Base-by-base conservation (phyloP, 2,329 filamentous ascomycete genomes). In the Sarocladium strictum region DNA sequence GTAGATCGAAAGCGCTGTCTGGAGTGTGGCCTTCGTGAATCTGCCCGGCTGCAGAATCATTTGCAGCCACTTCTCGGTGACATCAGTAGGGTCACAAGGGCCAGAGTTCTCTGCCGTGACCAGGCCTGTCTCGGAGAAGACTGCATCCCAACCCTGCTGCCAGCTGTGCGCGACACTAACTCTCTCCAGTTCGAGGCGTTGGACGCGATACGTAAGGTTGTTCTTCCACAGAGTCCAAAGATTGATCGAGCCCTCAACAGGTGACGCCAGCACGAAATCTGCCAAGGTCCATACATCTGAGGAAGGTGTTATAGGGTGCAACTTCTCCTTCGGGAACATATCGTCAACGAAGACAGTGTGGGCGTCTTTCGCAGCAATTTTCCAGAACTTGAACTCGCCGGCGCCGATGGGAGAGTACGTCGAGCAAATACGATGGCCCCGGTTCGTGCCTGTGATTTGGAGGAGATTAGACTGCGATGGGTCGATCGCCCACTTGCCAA, bases 371-470 rank as follows among this genome's bases (percentile, higher is more conserved):
- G 87, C 81, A 53, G 82, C 81, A n/a, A 84, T 71, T 59, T 74
- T 78, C 90, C 92, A 99, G 66, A 99, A 92, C 68, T 96, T 97
- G 78, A 99, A 97, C 65, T 93, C 87, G 33, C 94, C 89, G 38
- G 85, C 82, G 27, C 91, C 88, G 59, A 94, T 84, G 0, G 94
- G 93, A 11, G 92, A 97, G 69, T 91, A 96, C 9, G 90, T 93
- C 35, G 90, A 84, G 53, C 93, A 81, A 14, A 83, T 67, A 37
- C 78, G 73, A 54, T 75, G 75, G 15, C 81, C 80, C 24, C 75
- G 72, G 40, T 67, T 73, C 38, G 72, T 76, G 14, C 85, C 82
- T 53, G 92, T 77, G 17, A 96, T 76, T 55, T 86, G 85, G 55
- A 97, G 77, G 12, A 96, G 77, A 56, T 89, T 89, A 14, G 82